Percentiles rank a stretch among this genome's conserved stretches.
These are phyloP conservation scores for Naegleria fowleri DNA, from an alignment of 208 protist species.

Conservation along the genomic window DNA sequence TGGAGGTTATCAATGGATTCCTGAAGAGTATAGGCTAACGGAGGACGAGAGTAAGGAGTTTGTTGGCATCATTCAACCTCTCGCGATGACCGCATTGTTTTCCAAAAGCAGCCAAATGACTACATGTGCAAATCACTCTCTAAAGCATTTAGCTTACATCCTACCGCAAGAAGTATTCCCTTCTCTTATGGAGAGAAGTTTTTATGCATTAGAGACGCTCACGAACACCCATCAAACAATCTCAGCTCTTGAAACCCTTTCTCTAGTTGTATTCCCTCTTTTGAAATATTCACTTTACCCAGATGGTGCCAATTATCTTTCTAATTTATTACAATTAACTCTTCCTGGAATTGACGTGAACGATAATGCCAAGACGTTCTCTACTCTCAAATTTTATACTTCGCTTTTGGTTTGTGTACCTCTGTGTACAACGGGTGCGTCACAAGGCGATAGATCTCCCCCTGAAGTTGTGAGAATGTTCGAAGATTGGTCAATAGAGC, in stretches of 20 bases:
- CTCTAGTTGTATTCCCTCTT: conserved; percentile 16
- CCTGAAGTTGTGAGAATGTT: background rate
- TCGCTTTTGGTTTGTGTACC: background rate
- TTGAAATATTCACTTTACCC: background rate
- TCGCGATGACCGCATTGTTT: conserved; percentile 8
- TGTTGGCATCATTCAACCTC: conserved; percentile 5
- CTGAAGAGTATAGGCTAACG: background rate
- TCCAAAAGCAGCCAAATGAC: conserved; percentile 21
- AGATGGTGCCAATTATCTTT: conserved; percentile 16
- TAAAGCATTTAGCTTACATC: conserved; percentile 19
- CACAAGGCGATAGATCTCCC: background rate
- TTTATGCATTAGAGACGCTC: conserved; percentile 26
- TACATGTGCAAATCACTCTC: conserved; percentile 26
- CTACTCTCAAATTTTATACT: conserved; percentile 17
- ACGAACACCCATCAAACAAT: conserved; percentile 31
- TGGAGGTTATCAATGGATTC: background rate
- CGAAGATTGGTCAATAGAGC: conserved; percentile 6
- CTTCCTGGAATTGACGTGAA: conserved; percentile 30
- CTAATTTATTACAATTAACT: conserved; percentile 16
- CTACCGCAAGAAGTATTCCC: conserved; percentile 5
- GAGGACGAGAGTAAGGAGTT: background rate
- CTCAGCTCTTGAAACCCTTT: conserved; percentile 13
- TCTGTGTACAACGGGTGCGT: background rate
- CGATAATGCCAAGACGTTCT: background rate
- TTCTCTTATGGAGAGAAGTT: conserved; percentile 26